Base-by-base conservation (phyloP, 2,329 filamentous ascomycete genomes). In the Colletotrichum australisinense region DNA sequence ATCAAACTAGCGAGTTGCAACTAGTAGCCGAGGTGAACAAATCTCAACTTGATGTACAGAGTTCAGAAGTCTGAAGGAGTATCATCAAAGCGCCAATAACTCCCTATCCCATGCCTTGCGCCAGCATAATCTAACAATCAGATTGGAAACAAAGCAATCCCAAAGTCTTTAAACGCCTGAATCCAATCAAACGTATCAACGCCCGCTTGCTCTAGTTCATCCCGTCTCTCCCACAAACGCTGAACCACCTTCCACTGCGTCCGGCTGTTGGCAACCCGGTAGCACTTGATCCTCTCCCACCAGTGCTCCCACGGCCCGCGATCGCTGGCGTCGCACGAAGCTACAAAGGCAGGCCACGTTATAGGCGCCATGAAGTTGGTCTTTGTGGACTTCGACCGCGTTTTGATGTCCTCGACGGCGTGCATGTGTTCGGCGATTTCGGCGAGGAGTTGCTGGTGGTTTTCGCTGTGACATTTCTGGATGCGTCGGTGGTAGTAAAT, bases 191-290 rank as follows among this genome's bases (percentile, higher is more conserved):
- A 52, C 1, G 46, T n/a, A 0, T 19, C 52, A 2, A 5, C 1
- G 24, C 16, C 11, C 24, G 49, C 42, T 49, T 49, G 42, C 42
- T 49, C 42, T 49, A 49, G 42, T 49, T 57, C 38, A 24, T 69
- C 59, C 28, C 46, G 32, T n/a, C 19, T 52, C 2, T 26, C 24
- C 67, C 67, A 69, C 22, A 69, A 28, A 5, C 22, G 32, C 16
- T 69, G 59, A 7, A 69, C 19, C 49, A 69, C 52, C 5, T 64
- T 52, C 67, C 67, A 69, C 46, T 46, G 60, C 38, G 59, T 69
- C 19, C 49, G 32, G 24, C 56, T 57, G 22, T 69, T 69, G 5
- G 59, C 67, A 9, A 64, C 35, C 3, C 38, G 67, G 32, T 69
- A 69, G 16, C 35, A 42, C 16, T 7, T 24, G 2, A 42, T 60